Base-by-base conservation (phyloP, 1,284 basidiomycete genomes). In the Leccinum griseonigrum region DNA sequence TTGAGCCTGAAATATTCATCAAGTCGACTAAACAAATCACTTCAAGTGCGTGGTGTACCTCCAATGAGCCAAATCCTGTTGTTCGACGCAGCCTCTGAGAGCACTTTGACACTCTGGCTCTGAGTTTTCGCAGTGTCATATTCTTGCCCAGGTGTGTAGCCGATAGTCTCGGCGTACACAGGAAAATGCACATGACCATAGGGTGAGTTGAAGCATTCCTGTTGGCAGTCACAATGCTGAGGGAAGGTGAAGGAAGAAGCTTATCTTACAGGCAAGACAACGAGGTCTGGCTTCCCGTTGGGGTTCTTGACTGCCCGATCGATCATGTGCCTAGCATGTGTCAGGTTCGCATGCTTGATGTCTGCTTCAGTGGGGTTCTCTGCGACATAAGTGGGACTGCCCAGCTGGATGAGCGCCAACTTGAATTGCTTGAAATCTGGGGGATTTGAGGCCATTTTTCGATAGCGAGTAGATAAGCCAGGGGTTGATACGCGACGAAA, bases 121-220 rank as follows among this genome's bases (percentile, higher is more conserved):
- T 78, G 76, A 32, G 86, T 87, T 40, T 81, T 78, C 0, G 77
- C 74, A 4, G 83, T 72, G 62, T 91, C 82, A 65, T 90, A 92
- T 1, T 78, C 71, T 66, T 81, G 74, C 3, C 83, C 86, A 46
- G 79, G 77, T 6, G 72, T 80, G 69, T 80, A 90, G 9, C 80
- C 86, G 56, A 98, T 92, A 2, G 78, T 81, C 77, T 98, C 95
- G 1, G 93, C 91, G 69, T 96, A 93, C 29, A 87, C 81, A 0
- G 92, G 88, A 72, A 97, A 97, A 71, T 91, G 85, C 4, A 83
- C 81, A 64, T 93, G 89, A 0, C 96, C 96, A 71, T 99, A 99
- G 0, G 96, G 95, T 13, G 94, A 96, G 76, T 99, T 99, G 82
- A 99, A 99, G 79, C 95, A 95, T 83, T 99, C 97, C 88, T 96